Percentiles rank a stretch among this genome's conserved stretches.
These are phyloP conservation scores for Fusarium hainanense DNA, from an alignment of 2,329 filamentous ascomycete species.

Conservation along the genomic window DNA sequence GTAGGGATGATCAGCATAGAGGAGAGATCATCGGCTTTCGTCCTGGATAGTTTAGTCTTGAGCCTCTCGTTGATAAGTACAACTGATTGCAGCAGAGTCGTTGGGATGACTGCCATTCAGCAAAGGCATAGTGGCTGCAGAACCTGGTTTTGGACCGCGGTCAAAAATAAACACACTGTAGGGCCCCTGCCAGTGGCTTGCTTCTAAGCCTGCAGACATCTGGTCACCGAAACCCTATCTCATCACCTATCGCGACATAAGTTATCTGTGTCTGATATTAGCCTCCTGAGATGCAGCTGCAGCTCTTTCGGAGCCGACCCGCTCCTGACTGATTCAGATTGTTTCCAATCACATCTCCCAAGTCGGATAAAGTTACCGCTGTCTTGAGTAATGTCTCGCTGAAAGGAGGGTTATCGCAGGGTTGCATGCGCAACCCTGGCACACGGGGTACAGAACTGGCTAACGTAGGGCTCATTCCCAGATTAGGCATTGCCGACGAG, in stretches of 20 bases:
- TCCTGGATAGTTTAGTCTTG: not conserved
- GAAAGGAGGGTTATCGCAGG: slow-evolving; percentile 21
- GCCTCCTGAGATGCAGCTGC: not conserved
- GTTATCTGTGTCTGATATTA: not conserved
- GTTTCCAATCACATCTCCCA: slow-evolving; percentile 16
- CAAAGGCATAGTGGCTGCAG: not conserved
- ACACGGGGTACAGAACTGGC: slow-evolving; percentile 16
- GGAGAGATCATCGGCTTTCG: slow-evolving; percentile 17
- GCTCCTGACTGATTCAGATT: slow-evolving; percentile 1
- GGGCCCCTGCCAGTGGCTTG: not conserved
- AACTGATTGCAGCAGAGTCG: not conserved
- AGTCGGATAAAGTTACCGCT: slow-evolving; percentile 28
- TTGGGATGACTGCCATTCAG: not conserved
- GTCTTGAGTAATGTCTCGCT: slow-evolving; percentile 24
- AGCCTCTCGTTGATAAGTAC: not conserved
- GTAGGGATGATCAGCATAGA: not conserved
- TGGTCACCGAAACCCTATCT: not conserved
- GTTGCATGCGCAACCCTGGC: slow-evolving; percentile 28
- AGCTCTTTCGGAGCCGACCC: not conserved
- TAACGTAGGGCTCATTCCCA: slow-evolving; percentile 30
- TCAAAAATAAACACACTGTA: not conserved
- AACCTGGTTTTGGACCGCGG: not conserved
- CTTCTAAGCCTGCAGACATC: not conserved
- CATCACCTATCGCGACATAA: not conserved
- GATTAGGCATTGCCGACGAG: slow-evolving; percentile 21